phyloP scores from a whole-genome alignment of 176 grass and related monocot species.

The Chloris gayana region DNA sequence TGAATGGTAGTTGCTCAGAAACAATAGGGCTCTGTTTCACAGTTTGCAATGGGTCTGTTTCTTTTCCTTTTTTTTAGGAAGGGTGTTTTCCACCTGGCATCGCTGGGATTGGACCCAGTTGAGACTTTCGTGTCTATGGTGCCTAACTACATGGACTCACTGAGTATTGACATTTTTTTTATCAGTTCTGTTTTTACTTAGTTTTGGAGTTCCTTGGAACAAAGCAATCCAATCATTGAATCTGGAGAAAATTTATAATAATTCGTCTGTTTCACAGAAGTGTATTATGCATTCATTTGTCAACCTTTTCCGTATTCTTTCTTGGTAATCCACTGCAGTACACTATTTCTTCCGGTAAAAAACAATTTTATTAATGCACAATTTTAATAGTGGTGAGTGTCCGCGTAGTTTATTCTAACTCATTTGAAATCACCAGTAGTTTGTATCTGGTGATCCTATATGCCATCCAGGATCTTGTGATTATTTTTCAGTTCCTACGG shows the following conservation, averaged over 20 bases:
- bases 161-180: not conserved
- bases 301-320: not conserved
- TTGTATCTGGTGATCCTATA: not conserved
- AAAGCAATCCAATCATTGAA: not conserved
- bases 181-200: not conserved
- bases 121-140: not conserved
- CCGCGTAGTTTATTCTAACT: conserved; percentile 5
- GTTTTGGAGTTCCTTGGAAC: not conserved
- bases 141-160: not conserved
- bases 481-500: not conserved
- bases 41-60: not conserved
- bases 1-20: not conserved
- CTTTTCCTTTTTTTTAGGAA: not conserved
- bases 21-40: not conserved
- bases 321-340: not conserved
- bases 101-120: not conserved
- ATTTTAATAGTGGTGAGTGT: not conserved
- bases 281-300: not conserved
- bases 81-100: not conserved
- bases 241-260: not conserved
- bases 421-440: not conserved
- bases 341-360: not conserved
- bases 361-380: not conserved
- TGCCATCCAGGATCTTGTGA: conserved; percentile 4
- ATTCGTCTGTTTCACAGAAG: not conserved